Evolutionary conservation across 1,284 basidiomycete species (phyloP).

Genomic region (Sporisorium scitamineum): DNA sequence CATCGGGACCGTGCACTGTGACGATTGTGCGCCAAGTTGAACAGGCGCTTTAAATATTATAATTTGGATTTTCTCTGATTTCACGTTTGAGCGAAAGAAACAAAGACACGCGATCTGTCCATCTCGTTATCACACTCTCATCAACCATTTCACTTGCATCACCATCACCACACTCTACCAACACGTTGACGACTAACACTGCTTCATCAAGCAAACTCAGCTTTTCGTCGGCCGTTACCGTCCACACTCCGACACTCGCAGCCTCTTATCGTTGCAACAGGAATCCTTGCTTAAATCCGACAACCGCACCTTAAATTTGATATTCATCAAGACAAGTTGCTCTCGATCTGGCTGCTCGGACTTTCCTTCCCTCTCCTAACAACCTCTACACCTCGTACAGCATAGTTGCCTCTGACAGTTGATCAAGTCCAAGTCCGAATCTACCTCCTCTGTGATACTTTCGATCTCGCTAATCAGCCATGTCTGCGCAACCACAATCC

Average conservation of each 20-base stretch:
- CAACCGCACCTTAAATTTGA: not conserved
- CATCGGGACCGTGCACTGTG: slow-evolving; percentile 32
- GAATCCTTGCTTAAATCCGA: not conserved
- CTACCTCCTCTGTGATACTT: not conserved
- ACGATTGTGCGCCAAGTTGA: slow-evolving; percentile 8
- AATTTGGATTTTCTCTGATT: not conserved
- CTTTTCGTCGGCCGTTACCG: not conserved
- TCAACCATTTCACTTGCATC: not conserved
- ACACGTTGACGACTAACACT: not conserved
- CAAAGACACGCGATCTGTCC: slow-evolving; percentile 11
- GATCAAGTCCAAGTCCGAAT: not conserved
- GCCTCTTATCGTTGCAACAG: not conserved
- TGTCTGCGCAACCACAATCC: slow-evolving; percentile 20
- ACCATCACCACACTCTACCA: not conserved
- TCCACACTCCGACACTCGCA: not conserved
- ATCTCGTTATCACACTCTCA: not conserved
- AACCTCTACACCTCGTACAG: not conserved
- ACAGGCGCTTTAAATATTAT: too few relatives aligned
- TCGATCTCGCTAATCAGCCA: slow-evolving; percentile 1
- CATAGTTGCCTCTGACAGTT: not conserved
- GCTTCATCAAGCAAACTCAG: not conserved
- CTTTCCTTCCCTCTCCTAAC: too few relatives aligned
- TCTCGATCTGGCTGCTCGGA: not conserved
- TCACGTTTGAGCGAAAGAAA: not conserved
- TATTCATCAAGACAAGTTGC: not conserved